Base-by-base conservation (phyloP, 495 filamentous ascomycete species). In the Neurospora africana region DNA sequence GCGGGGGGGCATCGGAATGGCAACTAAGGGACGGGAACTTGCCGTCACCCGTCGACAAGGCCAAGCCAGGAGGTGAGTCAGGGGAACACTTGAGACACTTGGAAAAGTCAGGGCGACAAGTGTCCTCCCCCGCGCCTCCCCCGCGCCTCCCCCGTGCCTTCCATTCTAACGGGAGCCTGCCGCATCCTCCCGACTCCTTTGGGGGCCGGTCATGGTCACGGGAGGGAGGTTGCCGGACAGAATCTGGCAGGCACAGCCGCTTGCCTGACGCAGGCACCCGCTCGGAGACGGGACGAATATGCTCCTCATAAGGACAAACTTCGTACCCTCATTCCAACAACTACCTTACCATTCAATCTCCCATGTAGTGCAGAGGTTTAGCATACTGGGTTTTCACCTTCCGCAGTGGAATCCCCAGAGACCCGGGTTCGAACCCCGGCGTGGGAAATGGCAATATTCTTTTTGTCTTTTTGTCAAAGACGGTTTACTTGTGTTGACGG, bases 361-460 rank as follows among this genome's bases (percentile, higher is more conserved):
- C 74, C 74, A 74, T 74, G 70, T 75, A 72, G 72, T 75, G 74
- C 74, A 75, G 72, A 72, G 72, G 72, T 74, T 73, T 75, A 75
- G 72, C 74, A 75, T 75, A 72, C 70, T 71, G 72, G 72, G 70
- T 72, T 76, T 76, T 76, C 72, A 72, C 17, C 47, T 41, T 65
- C 35, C 13, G 9, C 13, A 33, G 10, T 37, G 69, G 41, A 69
- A 33, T 35, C 21, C 68, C 72, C 73, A 72, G 74, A 68, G 74
- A 75, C 72, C 72, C 74, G 74, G 72, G 74, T 75, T 75, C 72
- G 70, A 74, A 72, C 72, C 72, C 74, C 74, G 72, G 74, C 72
- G 68, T 74, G 72, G 74, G 70, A 72, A 37, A 0, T 69, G 1
- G 2, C 33, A 65, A 17, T 44, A 37, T 72, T 33, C 10, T 61